phyloP scores from a whole-genome alignment of 805 yeast species.

The Sugiyamaella smithiae region DNA sequence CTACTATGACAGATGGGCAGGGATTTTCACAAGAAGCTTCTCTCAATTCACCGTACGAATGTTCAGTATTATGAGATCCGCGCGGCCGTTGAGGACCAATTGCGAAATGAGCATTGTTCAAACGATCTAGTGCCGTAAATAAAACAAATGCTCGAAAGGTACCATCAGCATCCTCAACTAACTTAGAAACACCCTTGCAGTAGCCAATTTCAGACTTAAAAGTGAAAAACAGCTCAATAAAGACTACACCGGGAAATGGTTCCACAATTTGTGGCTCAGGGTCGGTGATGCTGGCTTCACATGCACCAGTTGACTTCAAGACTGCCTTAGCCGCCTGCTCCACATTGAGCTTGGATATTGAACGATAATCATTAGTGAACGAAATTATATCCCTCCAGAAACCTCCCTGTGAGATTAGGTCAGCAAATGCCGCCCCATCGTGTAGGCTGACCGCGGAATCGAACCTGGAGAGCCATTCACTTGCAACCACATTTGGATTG shows the following conservation, averaged over 20 bases:
- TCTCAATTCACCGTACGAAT: background rate
- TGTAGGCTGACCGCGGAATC: constrained; percentile 14
- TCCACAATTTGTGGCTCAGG: constrained; percentile 19
- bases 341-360: constrained; percentile 3
- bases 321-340: constrained; percentile 40
- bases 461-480: constrained; percentile 15
- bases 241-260: constrained; percentile 6
- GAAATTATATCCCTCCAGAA: constrained; percentile 27
- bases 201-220: constrained; percentile 19
- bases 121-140: constrained; percentile 19
- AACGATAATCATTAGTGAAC: constrained; percentile 24
- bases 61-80: background rate
- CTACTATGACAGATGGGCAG: constrained; percentile 43
- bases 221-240: constrained; percentile 14
- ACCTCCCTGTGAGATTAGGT: constrained; percentile 17
- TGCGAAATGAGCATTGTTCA: constrained; percentile 1
- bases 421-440: constrained; percentile 18
- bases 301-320: constrained; percentile 3
- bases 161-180: constrained; percentile 12
- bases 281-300: constrained; percentile 22
- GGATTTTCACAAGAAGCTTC: constrained; percentile 14
- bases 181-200: constrained; percentile 7
- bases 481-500: background rate
- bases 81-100: background rate
- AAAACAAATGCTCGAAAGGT: constrained; percentile 17